These are phyloP conservation scores for Neotropicomus parvogracilis DNA, from an alignment of 1,284 basidiomycete genomes.

Conservation along the genomic window DNA sequence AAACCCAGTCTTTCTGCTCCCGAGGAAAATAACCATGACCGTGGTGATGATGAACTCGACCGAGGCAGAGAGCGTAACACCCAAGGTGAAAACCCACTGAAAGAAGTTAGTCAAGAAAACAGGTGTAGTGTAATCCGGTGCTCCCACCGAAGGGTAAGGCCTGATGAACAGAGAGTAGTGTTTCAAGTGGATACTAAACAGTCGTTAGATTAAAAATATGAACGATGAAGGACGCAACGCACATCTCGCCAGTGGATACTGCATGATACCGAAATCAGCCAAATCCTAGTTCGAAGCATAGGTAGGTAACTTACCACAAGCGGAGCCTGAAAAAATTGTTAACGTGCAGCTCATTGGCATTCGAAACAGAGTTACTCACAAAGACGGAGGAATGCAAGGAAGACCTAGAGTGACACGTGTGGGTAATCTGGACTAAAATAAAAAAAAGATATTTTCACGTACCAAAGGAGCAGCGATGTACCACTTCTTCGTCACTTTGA, in stretches of 20 bases:
- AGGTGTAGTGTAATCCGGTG: neutral
- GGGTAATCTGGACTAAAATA: neutral
- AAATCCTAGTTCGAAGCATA: too few relatives aligned
- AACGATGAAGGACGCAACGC: neutral
- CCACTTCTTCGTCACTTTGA: conserved; percentile 33
- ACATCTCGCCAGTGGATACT: conserved; percentile 35
- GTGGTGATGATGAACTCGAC: conserved; percentile 51
- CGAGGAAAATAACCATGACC: conserved; percentile 46
- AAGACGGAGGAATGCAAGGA: conserved; percentile 34
- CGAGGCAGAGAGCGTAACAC: conserved; percentile 47
- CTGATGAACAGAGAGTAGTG: conserved; percentile 31
- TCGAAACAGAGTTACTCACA: conserved; percentile 21
- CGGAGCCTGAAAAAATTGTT: conserved; percentile 22
- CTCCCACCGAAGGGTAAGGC: conserved; percentile 29
- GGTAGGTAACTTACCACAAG: conserved; percentile 29
- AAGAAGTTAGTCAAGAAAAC: neutral
- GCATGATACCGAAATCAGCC: neutral
- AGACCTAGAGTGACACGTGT: conserved; percentile 11
- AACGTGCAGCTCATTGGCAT: neutral
- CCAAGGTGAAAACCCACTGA: conserved; percentile 54
- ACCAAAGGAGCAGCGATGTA: conserved; percentile 31
- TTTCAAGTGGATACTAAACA: conserved; percentile 25
- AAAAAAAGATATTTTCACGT: neutral
- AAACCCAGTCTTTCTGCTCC: conserved; percentile 40
- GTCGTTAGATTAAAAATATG: neutral